Evolutionary conservation across 345 rosid genomes (phyloP).

Genomic region (Citrus hindsii): DNA sequence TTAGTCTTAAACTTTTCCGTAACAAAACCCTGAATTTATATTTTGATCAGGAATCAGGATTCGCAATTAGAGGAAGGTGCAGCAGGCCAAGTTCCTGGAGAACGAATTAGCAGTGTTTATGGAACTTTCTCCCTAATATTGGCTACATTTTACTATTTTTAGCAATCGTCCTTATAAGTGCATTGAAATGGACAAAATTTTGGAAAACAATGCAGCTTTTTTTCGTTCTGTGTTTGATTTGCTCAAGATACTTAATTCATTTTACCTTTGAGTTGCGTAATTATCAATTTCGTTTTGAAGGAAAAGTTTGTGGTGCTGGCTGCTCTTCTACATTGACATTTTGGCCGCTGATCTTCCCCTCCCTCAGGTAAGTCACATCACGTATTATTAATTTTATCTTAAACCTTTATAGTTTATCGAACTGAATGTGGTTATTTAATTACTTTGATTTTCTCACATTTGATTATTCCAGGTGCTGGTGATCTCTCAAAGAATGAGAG

Average conservation of each 20-base stretch:
- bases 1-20: too few relatives aligned
- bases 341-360: neutral
- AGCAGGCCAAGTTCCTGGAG: too few relatives aligned
- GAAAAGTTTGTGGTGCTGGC: neutral
- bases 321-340: neutral
- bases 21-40: too few relatives aligned
- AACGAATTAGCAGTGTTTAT: too few relatives aligned
- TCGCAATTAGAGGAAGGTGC: too few relatives aligned
- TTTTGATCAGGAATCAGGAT: too few relatives aligned
- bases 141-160: too few relatives aligned
- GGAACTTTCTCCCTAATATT: too few relatives aligned
- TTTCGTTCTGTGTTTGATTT: neutral
- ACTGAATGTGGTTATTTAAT: neutral
- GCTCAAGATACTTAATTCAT: neutral
- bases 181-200: slow-evolving; percentile 3
- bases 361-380: neutral
- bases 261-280: neutral
- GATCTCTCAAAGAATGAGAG: too few relatives aligned
- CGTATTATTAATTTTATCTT: too few relatives aligned
- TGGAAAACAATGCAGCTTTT: neutral
- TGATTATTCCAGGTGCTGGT: too few relatives aligned
- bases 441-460: neutral
- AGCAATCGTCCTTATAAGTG: neutral
- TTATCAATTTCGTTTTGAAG: neutral
- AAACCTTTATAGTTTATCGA: neutral